Evolutionary conservation across 2,329 filamentous ascomycete genomes (phyloP), one percentile per base, ranked within the genome.

Genomic region (Phyllosticta paracitricarpa): DNA sequence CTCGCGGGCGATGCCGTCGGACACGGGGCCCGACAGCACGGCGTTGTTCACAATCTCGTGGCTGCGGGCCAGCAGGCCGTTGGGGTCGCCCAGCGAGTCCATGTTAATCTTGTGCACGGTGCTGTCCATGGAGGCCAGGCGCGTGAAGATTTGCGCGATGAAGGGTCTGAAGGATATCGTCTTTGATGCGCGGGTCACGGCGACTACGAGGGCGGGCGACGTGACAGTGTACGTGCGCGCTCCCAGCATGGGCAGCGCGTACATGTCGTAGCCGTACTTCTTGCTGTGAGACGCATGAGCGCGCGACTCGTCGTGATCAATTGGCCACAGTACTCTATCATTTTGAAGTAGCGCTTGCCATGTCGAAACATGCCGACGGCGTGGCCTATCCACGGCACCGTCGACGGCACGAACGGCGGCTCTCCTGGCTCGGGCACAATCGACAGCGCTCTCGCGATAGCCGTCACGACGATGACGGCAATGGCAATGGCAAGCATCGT

Each of bases 371-470:
- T 70, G 8, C 76, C 75, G 28, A 81, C 66, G 22, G 80, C 69
- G 63, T 81, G 79, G 1, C 79, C 79, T 51, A 81, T 64, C 30
- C 77, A 68, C 0, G 79, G 79, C 35, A 81, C 70, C 17, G 54
- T 69, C 0, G 76, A 69, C 25, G 72, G 72, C 25, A 80, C 28
- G 0, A 75, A 61, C 3, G 77, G 77, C 8, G 79, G 79, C 61
- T 81, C 79, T 56, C 70, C 67, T 8, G 73, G 66, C 53, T 72
- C 66, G 6, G 64, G 54, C 54, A 67, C 64, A 12, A 30, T 25
- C 1, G 48, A 53, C 3, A 61, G 48, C 40, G 25, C 2, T 12
- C 57, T 40, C 8, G 54, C 26, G 14, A 63, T 14, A 9, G 22
- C 26, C 1, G 25, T 33, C 28, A 35, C 22, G 33, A 61, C 2